Evolutionary conservation across 2,329 filamentous ascomycete genomes (phyloP).

Genomic region (Biscogniauxia sp.): DNA sequence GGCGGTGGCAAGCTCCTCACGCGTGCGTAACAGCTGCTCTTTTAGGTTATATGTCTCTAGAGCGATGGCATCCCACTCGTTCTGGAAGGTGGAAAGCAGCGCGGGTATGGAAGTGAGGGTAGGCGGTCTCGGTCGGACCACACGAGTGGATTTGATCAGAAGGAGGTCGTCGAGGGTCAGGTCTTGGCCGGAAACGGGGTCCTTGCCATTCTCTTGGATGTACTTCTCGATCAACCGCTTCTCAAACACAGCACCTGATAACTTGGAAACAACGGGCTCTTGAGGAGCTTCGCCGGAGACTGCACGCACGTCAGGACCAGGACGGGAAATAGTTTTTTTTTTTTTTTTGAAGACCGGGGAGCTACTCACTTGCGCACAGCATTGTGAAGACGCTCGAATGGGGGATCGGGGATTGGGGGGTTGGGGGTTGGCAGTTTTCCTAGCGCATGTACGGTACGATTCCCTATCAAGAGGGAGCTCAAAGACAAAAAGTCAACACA

Average conservation of each 20-base stretch:
- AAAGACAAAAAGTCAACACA: conserved; percentile 2
- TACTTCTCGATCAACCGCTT: conserved; percentile 94
- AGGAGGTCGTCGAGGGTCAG: conserved; percentile 82
- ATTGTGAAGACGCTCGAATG: conserved; percentile 38
- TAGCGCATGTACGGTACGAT: conserved; percentile 5
- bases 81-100: conserved; percentile 90
- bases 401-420: conserved; percentile 1
- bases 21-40: conserved; percentile 83
- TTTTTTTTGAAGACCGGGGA: neutral
- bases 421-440: conserved; percentile 8
- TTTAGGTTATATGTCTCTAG: conserved; percentile 88
- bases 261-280: conserved; percentile 90
- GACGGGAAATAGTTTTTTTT: conserved; percentile 8
- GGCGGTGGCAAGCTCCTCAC: conserved; percentile 89
- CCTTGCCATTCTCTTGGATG: conserved; percentile 87
- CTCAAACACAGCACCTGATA: conserved; percentile 93
- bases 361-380: conserved; percentile 47
- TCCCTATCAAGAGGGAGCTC: conserved; percentile 9
- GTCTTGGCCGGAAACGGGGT: conserved; percentile 85
- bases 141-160: conserved; percentile 77
- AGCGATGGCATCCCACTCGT: conserved; percentile 94
- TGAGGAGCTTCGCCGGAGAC: conserved; percentile 97
- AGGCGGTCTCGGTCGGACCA: conserved; percentile 85
- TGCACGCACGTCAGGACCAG: conserved; percentile 37
- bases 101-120: conserved; percentile 95